These are phyloP conservation scores for Fraxinus velutina DNA, from an alignment of 305 asterid genomes.

Conservation along the genomic window DNA sequence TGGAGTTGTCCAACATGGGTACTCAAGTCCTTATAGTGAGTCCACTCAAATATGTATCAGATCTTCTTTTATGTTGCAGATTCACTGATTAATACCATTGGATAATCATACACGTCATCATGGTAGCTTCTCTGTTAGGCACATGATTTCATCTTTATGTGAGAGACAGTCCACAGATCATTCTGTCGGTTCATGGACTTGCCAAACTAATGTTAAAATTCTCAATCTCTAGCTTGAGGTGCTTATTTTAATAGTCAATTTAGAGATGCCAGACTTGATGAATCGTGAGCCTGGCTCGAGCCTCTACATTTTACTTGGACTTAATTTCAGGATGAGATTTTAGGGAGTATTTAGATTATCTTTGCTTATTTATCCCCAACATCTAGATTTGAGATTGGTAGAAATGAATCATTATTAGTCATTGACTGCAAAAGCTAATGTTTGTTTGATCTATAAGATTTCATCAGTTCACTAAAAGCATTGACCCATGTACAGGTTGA, in stretches of 20 bases:
- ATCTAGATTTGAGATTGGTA: not conserved
- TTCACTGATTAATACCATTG: not conserved
- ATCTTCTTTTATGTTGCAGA: not conserved
- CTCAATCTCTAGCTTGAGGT: not conserved
- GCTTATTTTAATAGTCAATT: not conserved
- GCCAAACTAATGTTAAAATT: not conserved
- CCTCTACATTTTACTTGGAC: not conserved
- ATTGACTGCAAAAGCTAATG: slow-evolving; percentile 5
- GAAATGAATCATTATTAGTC: not conserved
- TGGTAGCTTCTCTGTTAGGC: not conserved
- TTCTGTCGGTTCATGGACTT: not conserved
- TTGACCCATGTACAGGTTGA: slow-evolving; percentile 53
- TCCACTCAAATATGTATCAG: not conserved
- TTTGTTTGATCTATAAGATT: slow-evolving; percentile 5
- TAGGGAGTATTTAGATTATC: not conserved
- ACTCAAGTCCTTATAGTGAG: not conserved
- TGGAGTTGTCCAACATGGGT: not conserved
- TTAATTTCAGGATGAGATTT: not conserved
- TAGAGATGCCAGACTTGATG: not conserved
- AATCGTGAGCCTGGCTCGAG: not conserved
- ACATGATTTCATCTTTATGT: not conserved
- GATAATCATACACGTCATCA: not conserved
- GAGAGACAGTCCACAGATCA: not conserved
- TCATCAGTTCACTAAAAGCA: slow-evolving; percentile 16
- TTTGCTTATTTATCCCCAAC: not conserved